These are phyloP conservation scores for Rutidosis leptorrhynchoides DNA, from an alignment of 129 eudicot genomes.

Conservation along the genomic window DNA sequence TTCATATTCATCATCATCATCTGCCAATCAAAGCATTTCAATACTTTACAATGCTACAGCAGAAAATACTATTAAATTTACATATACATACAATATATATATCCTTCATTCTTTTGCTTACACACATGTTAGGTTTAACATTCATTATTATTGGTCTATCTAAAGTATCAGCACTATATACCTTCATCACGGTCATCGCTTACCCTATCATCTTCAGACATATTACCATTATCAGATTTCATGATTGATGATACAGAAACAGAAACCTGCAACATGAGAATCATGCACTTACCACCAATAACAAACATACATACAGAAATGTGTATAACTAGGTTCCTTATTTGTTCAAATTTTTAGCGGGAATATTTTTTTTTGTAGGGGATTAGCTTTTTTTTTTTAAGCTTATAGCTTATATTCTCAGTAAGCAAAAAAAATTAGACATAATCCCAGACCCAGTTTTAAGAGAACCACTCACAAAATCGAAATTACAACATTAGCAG, in stretches of 20 bases:
- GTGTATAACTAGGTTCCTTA: neutral
- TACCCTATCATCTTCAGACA: slow-evolving; percentile 38
- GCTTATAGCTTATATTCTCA: neutral
- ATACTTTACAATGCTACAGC: neutral
- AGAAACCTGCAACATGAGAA: slow-evolving; percentile 27
- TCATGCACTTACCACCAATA: slow-evolving; percentile 13
- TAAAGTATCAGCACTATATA: slow-evolving; percentile 13
- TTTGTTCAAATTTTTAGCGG: neutral
- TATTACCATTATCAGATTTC: slow-evolving; percentile 38
- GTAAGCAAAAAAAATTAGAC: neutral
- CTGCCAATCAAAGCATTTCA: slow-evolving; percentile 39
- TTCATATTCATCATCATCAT: slow-evolving; percentile 91
- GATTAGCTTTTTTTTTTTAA: neutral
- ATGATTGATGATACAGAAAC: slow-evolving; percentile 20
- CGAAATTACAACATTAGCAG: no score
- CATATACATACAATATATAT: no score
- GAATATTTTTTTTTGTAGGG: neutral
- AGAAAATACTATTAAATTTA: no score
- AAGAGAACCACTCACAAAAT: no score
- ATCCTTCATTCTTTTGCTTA: no score
- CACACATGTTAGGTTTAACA: neutral
- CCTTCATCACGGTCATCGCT: slow-evolving; percentile 50
- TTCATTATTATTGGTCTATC: neutral
- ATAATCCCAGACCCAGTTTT: no score
- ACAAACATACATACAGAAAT: neutral